These are phyloP conservation scores for Suillus subluteus DNA, from an alignment of 768 basidiomycete genomes.

Conservation along the genomic window DNA sequence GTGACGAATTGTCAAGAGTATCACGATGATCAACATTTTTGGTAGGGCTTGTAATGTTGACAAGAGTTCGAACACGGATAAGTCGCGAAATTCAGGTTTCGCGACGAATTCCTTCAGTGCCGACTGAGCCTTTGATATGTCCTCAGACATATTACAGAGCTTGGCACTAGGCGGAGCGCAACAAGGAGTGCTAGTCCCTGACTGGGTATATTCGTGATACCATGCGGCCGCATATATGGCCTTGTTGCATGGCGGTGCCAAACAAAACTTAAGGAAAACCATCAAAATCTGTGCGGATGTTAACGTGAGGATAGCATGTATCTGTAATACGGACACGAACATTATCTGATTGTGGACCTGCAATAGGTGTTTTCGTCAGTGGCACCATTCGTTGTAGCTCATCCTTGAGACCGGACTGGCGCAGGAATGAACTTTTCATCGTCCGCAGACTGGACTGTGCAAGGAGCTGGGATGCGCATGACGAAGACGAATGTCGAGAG, in stretches of 20 bases:
- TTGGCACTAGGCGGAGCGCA: no score
- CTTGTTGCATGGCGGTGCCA: background rate
- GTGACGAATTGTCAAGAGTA: slow-evolving; percentile 2
- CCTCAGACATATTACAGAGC: background rate
- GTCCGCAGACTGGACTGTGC: slow-evolving; percentile 1
- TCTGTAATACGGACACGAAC: background rate
- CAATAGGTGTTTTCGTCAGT: background rate
- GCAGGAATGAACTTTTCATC: background rate
- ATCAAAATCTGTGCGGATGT: background rate
- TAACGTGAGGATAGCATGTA: background rate
- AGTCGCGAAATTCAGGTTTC: background rate
- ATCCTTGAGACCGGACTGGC: background rate
- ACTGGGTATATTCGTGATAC: background rate
- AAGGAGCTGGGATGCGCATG: background rate
- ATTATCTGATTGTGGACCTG: background rate
- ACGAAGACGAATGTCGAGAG: background rate
- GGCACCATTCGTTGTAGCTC: background rate
- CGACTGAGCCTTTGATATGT: background rate
- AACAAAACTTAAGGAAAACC: background rate
- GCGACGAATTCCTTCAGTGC: background rate
- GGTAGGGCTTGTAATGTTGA: background rate
- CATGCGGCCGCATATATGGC: background rate
- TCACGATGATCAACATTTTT: background rate
- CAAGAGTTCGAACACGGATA: background rate
- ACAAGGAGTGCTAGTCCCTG: background rate